phyloP scores from a whole-genome alignment of 331 rosid genomes.

The Pyrus hybrid region DNA sequence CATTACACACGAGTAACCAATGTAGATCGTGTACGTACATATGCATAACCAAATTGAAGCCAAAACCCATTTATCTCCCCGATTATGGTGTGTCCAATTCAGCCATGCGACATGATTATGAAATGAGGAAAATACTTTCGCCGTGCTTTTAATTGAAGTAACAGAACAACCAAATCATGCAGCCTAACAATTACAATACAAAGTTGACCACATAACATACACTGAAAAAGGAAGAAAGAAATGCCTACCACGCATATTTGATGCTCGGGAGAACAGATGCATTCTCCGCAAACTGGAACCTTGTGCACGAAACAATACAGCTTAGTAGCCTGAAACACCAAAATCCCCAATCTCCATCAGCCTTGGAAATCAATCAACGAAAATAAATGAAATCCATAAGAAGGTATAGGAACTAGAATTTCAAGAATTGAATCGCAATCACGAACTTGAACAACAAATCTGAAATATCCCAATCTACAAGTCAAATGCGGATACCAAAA shows the following conservation, averaged over 20 bases:
- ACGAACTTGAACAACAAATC: neutral
- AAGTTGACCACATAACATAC: neutral
- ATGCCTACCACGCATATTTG: slow-evolving; percentile 80
- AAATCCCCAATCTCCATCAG: neutral
- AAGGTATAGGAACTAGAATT: neutral
- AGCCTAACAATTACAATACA: neutral
- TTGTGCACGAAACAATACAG: slow-evolving; percentile 95
- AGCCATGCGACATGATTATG: neutral
- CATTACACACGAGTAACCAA: neutral
- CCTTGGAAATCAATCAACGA: neutral
- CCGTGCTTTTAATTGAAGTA: neutral
- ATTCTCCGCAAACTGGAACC: slow-evolving; percentile 99
- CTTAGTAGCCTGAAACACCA: slow-evolving; percentile 83
- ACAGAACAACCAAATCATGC: neutral
- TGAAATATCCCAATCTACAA: neutral
- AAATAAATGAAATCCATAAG: neutral
- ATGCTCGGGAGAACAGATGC: slow-evolving; percentile 93
- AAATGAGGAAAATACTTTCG: neutral
- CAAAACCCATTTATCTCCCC: neutral
- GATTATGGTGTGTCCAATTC: neutral
- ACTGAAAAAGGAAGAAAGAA: neutral
- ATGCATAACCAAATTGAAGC: neutral
- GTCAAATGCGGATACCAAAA: neutral
- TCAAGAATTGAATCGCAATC: neutral
- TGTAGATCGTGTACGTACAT: neutral